Base-by-base conservation (phyloP, 371 early-diverging fungal species). In the Thermomucor indicae-seudaticae region DNA sequence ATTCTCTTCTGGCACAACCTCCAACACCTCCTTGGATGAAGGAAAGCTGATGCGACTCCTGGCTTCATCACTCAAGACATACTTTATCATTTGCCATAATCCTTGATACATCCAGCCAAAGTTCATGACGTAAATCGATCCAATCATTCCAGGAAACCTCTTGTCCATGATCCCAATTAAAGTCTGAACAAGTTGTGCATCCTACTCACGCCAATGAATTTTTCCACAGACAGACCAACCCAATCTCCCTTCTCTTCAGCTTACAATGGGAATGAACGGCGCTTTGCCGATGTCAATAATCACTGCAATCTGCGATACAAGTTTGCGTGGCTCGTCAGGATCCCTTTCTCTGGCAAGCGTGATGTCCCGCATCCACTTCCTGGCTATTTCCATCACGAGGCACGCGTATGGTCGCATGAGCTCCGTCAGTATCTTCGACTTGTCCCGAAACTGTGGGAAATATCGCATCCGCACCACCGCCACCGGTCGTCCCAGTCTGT, bases 101-200 rank as follows among this genome's bases (percentile, higher is more conserved):
- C 72, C 70, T 52, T 72, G 72, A 56, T 72, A 72, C 50, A 67
- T 54, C 76, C 72, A 75, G 4, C 72, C 66, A 46, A 72, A 72
- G 25, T 75, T 75, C 41, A 75, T 51, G 1, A 72, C 62, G 50
- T 67, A 60, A 12, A 75, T 60, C 3, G 65, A 57, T 4, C 58
- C 56, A 27, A 75, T 47, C 32, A 58, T 57, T 0, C 64, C 67
- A 0, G 69, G 69, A 41, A 64, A 72, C 10, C 60, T 46, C 16
- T 55, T 48, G 30, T 66, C 64, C 32, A 68, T 50, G 12, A 72
- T 52, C 1, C 48, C 50, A n/a, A 60, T 42, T 30, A 72, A 49
- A 16, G 49, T 49, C 16, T 52, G 52, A 8, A 72, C 55, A 25
- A 66, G 45, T 40, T 59, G 53, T 19, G 65, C 61, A 27, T 73